Evolutionary conservation across 2,329 filamentous ascomycete species (phyloP), one percentile per base, ranked within the genome.

Genomic region (Aschersonia sp.): DNA sequence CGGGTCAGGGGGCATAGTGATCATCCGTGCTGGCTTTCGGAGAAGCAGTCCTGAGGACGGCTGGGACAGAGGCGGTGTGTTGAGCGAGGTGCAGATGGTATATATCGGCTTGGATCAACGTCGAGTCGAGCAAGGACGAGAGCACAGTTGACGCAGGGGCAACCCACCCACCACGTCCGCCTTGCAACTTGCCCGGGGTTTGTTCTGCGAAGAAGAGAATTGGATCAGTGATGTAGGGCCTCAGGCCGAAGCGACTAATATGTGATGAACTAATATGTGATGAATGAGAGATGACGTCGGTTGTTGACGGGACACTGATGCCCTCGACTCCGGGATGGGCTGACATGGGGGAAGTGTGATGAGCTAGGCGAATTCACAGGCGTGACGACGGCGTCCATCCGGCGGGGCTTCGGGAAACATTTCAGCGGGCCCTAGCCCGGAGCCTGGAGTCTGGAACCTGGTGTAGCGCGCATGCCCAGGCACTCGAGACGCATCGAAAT

Each of bases 1-100:
- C 52, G 51, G 53, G 58, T 56, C 52, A 52, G 45, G 47, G 48
- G 54, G 59, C 61, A 63, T 63, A 53, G 47, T 61, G 47, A 47
- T 38, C 40, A 20, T 29, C 30, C 45, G 46, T 5, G 12, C 28
- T 28, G 44, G 20, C 9, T 45, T n/a, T 7, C 31, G 7, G 44
- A 38, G 9, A 38, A 20, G 12, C 35, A 38, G 12, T 7, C 7
- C 4, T 12, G 12, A 38, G 35, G 4, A 38, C 35, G 35, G 3
- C 35, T 38, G 35, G 7, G 12, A n/a, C 40, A 42, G 40, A 42
- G 40, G 20, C 40, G 40, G 40, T 42, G 40, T 28, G 40, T n/a
- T 4, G 40, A 20, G 20, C 20, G 20, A 6, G 40, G 20, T 42
- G 40, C 40, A 42, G 20, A 42, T 38, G 40, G 40, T 9, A 42